A percentile compares a stretch with the other conserved stretches of the same genome.
These are phyloP conservation scores for Chlamydomonas eustigma DNA, from an alignment of 139 green algal species.

Conservation along the genomic window DNA sequence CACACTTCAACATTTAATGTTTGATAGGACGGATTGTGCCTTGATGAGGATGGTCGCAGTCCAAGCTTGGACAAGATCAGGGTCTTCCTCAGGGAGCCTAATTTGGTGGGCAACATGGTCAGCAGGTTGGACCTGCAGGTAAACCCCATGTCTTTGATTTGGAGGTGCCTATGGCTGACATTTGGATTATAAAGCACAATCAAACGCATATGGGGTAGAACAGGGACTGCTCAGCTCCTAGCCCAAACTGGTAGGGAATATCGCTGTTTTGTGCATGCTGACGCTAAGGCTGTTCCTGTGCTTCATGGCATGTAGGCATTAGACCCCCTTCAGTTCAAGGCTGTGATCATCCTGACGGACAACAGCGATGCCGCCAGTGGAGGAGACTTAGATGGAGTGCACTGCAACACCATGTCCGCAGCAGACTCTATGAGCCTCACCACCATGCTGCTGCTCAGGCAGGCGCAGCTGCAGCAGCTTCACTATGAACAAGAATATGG, in stretches of 20 bases:
- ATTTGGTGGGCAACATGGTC: neutral
- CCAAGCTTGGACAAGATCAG: neutral
- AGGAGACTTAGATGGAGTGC: neutral
- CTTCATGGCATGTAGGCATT: no score
- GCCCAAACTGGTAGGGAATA: no score
- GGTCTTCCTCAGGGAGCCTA: neutral
- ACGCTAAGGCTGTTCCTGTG: no score
- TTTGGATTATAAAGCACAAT: no score
- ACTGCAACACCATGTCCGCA: neutral
- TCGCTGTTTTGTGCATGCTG: no score
- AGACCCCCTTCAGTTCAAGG: neutral
- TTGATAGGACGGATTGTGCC: neutral
- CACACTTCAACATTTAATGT: no score
- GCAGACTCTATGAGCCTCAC: slow-evolving; percentile 5
- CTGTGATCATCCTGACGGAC: neutral
- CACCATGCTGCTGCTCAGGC: neutral
- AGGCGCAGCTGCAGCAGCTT: slow-evolving; percentile 4
- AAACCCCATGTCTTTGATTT: no score
- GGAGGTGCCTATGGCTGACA: no score
- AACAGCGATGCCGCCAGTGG: neutral
- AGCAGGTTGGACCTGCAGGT: slow-evolving; percentile 1
- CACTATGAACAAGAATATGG: neutral
- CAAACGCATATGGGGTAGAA: no score
- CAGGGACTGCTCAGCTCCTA: neutral
- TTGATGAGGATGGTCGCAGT: neutral